phyloP scores from a whole-genome alignment of 352 stramenopile genomes.

The Phytopythium oedochilum region DNA sequence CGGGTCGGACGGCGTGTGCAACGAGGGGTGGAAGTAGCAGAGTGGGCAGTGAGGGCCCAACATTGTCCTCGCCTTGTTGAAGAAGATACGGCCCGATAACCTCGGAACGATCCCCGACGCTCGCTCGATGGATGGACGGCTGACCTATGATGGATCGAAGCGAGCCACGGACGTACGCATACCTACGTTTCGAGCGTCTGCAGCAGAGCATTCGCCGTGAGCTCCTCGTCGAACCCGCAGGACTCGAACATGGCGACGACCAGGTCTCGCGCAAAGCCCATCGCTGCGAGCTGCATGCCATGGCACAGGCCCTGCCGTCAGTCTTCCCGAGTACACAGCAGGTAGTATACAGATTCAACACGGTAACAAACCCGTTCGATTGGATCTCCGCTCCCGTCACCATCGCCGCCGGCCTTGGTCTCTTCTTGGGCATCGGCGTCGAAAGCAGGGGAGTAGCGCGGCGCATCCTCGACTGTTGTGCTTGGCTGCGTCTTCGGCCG shows the following conservation, averaged over 20 bases:
- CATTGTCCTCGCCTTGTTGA: neutral
- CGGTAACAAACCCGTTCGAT: slow-evolving; percentile 28
- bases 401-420: neutral
- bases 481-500: neutral
- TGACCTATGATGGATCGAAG: neutral
- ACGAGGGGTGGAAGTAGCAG: neutral
- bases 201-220: slow-evolving; percentile 48
- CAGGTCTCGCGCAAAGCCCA: slow-evolving; percentile 57
- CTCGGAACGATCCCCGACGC: neutral
- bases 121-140: neutral
- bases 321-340: neutral
- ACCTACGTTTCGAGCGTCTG: slow-evolving; percentile 37
- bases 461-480: neutral
- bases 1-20: neutral
- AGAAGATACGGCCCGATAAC: neutral
- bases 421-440: neutral
- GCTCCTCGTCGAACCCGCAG: slow-evolving; percentile 46
- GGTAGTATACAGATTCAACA: neutral
- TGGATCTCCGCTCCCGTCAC: neutral
- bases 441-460: no score
- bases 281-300: slow-evolving; percentile 36
- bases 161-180: neutral
- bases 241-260: slow-evolving; percentile 55
- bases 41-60: neutral
- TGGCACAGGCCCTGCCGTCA: neutral